Evolutionary conservation across 768 basidiomycete species (phyloP).

Genomic region (Galerina sulciceps): DNA sequence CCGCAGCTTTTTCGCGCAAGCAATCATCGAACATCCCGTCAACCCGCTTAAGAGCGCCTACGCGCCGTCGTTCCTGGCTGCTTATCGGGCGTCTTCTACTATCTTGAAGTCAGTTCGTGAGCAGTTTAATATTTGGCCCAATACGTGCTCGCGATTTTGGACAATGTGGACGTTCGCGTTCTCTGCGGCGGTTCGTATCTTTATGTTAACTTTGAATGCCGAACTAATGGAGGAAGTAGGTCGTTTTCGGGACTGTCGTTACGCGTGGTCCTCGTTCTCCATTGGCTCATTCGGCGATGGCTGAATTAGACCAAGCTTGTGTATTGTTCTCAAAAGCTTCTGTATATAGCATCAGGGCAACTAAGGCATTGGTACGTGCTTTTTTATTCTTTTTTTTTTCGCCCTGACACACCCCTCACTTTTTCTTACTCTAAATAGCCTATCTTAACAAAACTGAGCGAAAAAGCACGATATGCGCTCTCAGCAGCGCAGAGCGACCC

Average conservation of each 20-base stretch:
- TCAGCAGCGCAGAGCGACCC: slow-evolving; percentile 44
- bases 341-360: slow-evolving; percentile 59
- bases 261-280: slow-evolving; percentile 73
- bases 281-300: slow-evolving; percentile 67
- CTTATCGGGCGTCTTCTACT: slow-evolving; percentile 60
- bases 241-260: slow-evolving; percentile 81
- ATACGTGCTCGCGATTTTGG: slow-evolving; percentile 60
- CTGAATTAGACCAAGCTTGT: slow-evolving; percentile 70
- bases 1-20: slow-evolving; percentile 72
- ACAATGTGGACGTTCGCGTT: slow-evolving; percentile 65
- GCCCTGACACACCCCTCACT: background rate
- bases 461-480: slow-evolving; percentile 68
- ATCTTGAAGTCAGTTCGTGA: slow-evolving; percentile 56
- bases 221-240: slow-evolving; percentile 36
- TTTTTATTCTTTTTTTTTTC: background rate
- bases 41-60: slow-evolving; percentile 72
- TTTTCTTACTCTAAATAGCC: slow-evolving; percentile 39
- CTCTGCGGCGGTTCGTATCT: slow-evolving; percentile 49
- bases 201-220: background rate
- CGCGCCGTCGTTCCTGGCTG: slow-evolving; percentile 66
- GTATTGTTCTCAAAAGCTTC: slow-evolving; percentile 69
- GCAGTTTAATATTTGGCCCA: slow-evolving; percentile 51
- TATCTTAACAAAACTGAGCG: slow-evolving; percentile 60
- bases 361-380: slow-evolving; percentile 62
- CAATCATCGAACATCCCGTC: slow-evolving; percentile 66